These are phyloP conservation scores for Penicillium canescens DNA, from an alignment of 495 filamentous ascomycete genomes.

Conservation along the genomic window DNA sequence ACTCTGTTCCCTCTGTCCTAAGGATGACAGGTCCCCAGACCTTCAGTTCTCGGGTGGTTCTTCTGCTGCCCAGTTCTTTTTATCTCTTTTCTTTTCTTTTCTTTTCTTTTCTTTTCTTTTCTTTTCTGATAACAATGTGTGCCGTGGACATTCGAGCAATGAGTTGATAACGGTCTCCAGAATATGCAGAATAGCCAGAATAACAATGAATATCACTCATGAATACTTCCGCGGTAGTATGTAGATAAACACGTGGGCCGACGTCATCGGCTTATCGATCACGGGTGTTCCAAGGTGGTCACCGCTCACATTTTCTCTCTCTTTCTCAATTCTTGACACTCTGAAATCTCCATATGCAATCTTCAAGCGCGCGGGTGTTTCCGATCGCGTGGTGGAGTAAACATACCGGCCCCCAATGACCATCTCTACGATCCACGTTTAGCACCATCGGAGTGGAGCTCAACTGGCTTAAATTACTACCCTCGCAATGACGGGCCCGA, in stretches of 20 bases:
- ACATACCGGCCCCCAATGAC: constrained; percentile 17
- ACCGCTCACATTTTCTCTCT: neutral
- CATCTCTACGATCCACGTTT: constrained; percentile 9
- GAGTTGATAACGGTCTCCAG: too few relatives aligned
- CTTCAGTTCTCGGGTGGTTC: too few relatives aligned
- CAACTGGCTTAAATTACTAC: constrained; percentile 1
- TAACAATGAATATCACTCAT: neutral
- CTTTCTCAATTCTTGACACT: neutral
- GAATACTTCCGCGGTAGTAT: neutral
- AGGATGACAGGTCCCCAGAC: too few relatives aligned
- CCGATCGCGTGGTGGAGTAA: constrained; percentile 4
- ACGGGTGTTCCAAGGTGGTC: constrained; percentile 12
- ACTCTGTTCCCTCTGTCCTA: too few relatives aligned
- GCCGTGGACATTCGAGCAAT: too few relatives aligned
- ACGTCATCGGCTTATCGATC: constrained; percentile 37
- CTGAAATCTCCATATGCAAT: neutral
- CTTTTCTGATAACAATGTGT: too few relatives aligned
- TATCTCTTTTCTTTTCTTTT: too few relatives aligned
- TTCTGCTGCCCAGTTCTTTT: too few relatives aligned
- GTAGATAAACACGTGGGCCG: constrained; percentile 35
- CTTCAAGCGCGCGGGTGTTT: constrained; percentile 1
- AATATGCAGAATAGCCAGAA: neutral
- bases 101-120: too few relatives aligned
- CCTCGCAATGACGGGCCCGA: constrained; percentile 42
- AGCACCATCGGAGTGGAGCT: constrained; percentile 17